These are phyloP conservation scores for Pleomassaria siparia DNA, from an alignment of 2,329 filamentous ascomycete genomes.

Conservation along the genomic window DNA sequence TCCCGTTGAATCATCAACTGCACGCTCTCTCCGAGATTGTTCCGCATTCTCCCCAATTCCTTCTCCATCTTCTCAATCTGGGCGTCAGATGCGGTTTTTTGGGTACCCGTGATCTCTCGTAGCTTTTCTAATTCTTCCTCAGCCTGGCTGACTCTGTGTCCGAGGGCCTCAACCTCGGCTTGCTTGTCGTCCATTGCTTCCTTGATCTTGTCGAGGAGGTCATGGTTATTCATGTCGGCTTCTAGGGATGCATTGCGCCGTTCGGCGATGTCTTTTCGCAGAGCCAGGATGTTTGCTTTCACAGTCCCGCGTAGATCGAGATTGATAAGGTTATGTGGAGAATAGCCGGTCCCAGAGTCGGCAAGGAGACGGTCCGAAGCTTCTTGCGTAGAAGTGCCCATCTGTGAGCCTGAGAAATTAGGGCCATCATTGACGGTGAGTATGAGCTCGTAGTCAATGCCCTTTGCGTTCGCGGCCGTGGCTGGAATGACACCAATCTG, in stretches of 20 bases:
- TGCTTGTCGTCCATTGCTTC: conserved; percentile 96
- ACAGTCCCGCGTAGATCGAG: conserved; percentile 82
- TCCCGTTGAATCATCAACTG: conserved; percentile 92
- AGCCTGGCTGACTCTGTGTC: conserved; percentile 82
- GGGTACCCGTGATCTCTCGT: conserved; percentile 80
- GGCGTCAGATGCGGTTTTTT: conserved; percentile 84
- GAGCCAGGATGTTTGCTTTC: conserved; percentile 72
- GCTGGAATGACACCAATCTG: conserved; percentile 87
- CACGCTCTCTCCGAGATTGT: conserved; percentile 79
- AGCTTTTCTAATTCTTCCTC: conserved; percentile 94
- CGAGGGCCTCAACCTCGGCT: conserved; percentile 86
- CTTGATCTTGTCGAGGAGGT: conserved; percentile 89
- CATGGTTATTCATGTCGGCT: conserved; percentile 90
- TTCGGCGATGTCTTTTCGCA: conserved; percentile 92
- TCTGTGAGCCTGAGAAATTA: conserved; percentile 65
- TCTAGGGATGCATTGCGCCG: conserved; percentile 80
- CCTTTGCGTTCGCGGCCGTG: conserved; percentile 82
- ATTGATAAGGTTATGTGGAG: conserved; percentile 84
- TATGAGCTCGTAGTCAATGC: conserved; percentile 78
- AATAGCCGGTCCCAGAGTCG: conserved; percentile 82
- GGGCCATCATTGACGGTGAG: conserved; percentile 78
- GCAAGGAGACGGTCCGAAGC: conserved; percentile 74
- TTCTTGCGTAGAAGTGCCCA: conserved; percentile 47
- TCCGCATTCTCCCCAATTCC: conserved; percentile 90
- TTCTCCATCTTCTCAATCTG: conserved; percentile 99